Evolutionary conservation across 208 protist species (phyloP).

Genomic region (Leptomonas pyrrhocoris): DNA sequence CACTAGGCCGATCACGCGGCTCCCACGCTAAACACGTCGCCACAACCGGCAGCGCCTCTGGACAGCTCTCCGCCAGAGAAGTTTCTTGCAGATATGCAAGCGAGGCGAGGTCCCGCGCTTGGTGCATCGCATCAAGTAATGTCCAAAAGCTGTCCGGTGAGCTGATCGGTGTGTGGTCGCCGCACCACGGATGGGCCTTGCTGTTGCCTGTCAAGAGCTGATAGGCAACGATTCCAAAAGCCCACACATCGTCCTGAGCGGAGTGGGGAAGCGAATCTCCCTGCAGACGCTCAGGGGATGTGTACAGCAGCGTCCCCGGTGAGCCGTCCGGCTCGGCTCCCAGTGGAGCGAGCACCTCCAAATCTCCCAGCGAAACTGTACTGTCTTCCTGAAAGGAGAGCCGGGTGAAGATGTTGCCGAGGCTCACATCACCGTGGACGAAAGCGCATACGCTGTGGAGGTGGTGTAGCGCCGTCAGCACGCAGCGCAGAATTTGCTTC

Average conservation of each 20-base stretch:
- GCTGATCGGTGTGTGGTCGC: neutral
- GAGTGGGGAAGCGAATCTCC: constrained; percentile 1
- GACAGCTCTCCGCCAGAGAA: constrained; percentile 13
- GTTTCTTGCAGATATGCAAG: constrained; percentile 1
- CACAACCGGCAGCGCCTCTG: constrained; percentile 30
- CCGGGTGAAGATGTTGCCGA: constrained; percentile 52
- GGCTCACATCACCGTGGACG: constrained; percentile 69
- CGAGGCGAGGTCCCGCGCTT: neutral
- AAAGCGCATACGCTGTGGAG: constrained; percentile 44
- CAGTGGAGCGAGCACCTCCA: constrained; percentile 24
- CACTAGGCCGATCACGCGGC: constrained; percentile 28
- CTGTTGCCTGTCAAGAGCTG: constrained; percentile 39
- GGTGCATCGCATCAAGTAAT: constrained; percentile 12
- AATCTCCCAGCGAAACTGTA: constrained; percentile 26
- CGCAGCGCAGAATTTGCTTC: constrained; percentile 28
- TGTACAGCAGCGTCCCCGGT: constrained; percentile 37
- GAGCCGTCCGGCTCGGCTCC: constrained; percentile 8
- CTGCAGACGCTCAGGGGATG: constrained; percentile 39
- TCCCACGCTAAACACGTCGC: constrained; percentile 45
- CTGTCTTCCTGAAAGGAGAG: neutral
- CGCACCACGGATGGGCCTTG: constrained; percentile 31
- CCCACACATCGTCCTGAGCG: constrained; percentile 57
- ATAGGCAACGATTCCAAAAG: constrained; percentile 49
- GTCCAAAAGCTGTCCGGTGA: constrained; percentile 17
- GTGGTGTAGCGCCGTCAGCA: constrained; percentile 49